phyloP scores from a whole-genome alignment of 257 asterid species.

The Pogostemon cablin region DNA sequence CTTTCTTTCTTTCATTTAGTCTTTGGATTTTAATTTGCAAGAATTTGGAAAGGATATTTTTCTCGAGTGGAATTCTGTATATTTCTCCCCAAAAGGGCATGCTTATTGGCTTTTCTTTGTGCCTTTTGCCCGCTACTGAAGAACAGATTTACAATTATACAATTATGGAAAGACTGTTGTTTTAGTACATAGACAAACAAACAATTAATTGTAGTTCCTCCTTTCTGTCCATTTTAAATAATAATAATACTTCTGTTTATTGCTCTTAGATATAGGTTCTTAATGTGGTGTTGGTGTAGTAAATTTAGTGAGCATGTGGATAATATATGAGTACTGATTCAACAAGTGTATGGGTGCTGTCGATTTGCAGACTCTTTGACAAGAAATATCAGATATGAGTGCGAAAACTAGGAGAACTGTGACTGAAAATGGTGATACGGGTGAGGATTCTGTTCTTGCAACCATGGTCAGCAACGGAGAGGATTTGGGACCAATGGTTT shows the following conservation, averaged over 20 bases:
- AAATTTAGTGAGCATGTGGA: background rate
- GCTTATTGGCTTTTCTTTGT: conserved; percentile 2
- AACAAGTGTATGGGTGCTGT: conserved; percentile 25
- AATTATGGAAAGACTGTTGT: background rate
- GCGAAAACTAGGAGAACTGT: conserved; percentile 61
- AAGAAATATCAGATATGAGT: conserved; percentile 45
- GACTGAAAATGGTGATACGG: conserved; percentile 69
- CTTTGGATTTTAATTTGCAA: conserved; percentile 26
- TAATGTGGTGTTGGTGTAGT: background rate
- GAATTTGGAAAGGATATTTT: too few species aligned
- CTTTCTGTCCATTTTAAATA: background rate
- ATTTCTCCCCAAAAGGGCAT: background rate
- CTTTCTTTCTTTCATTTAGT: too few species aligned
- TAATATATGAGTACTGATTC: conserved; percentile 10
- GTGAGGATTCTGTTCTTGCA: conserved; percentile 83
- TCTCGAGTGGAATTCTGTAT: too few species aligned
- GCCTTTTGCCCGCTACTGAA: conserved; percentile 13
- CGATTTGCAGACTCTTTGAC: conserved; percentile 33
- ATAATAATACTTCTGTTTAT: background rate
- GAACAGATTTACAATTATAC: conserved; percentile 1
- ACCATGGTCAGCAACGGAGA: conserved; percentile 82
- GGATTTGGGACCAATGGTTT: conserved; percentile 91
- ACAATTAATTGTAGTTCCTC: background rate
- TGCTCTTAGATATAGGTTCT: background rate
- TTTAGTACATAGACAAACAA: background rate